phyloP scores from a whole-genome alignment of 139 green algal species.

The Dunaliella primolecta region DNA sequence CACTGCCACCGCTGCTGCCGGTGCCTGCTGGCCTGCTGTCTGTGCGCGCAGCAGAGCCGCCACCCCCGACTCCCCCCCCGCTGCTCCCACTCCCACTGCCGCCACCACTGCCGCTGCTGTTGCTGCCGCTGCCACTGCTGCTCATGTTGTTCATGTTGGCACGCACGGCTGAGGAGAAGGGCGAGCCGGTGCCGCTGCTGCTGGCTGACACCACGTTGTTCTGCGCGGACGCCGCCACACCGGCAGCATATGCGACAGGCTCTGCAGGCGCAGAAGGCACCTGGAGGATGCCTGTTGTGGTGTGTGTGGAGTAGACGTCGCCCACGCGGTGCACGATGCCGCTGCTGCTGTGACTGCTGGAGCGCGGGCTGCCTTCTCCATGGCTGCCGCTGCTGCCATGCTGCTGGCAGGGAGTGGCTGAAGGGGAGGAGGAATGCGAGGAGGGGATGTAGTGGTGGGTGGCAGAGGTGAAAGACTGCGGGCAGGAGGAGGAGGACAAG shows the following conservation, averaged over 20 bases:
- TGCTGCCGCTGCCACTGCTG: not conserved
- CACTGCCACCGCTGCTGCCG: not conserved
- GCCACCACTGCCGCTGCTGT: not conserved
- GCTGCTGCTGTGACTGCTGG: not conserved
- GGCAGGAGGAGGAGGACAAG: not conserved
- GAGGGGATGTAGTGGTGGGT: constrained; percentile 3
- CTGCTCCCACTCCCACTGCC: no score
- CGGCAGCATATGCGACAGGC: constrained; percentile 1
- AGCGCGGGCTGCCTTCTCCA: not conserved
- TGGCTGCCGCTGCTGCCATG: not conserved
- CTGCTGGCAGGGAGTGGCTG: not conserved
- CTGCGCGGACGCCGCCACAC: not conserved
- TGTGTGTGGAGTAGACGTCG: not conserved
- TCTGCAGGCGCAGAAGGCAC: not conserved
- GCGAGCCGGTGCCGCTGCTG: not conserved
- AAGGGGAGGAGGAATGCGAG: no score
- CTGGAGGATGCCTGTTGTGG: not conserved
- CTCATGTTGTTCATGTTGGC: not conserved
- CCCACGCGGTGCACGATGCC: not conserved
- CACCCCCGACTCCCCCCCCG: no score
- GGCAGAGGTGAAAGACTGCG: not conserved
- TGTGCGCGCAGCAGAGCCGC: not conserved
- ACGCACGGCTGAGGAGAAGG: no score
- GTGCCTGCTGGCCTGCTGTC: no score
- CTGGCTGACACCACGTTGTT: constrained; percentile 10